A percentile compares a stretch with the other conserved stretches of the same genome.
Evolutionary conservation across 1,284 basidiomycete genomes (phyloP).

Genomic region (Vanrija sp.): DNA sequence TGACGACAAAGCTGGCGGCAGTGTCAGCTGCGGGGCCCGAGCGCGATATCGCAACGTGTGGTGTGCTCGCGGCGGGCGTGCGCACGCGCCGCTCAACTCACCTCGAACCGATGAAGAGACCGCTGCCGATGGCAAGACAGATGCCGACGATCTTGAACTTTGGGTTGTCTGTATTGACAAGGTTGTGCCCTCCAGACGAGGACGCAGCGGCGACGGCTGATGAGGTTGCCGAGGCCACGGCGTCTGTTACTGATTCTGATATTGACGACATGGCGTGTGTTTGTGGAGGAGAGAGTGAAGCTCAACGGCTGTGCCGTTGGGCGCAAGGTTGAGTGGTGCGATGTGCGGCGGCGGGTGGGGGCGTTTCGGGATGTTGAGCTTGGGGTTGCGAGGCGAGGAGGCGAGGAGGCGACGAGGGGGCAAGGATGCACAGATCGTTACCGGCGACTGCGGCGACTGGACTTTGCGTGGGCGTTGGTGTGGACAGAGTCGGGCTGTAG

Average conservation of each 20-base stretch:
- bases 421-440: not conserved
- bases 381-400: not conserved
- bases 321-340: too few species aligned
- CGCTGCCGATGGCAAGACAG: constrained; percentile 74
- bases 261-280: too few species aligned
- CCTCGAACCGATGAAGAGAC: constrained; percentile 87
- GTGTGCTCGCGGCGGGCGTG: too few species aligned
- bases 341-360: too few species aligned
- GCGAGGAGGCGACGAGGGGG: not conserved
- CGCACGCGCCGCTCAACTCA: constrained; percentile 44
- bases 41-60: not conserved
- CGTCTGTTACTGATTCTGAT: too few species aligned
- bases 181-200: not conserved
- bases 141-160: constrained; percentile 57
- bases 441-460: not conserved
- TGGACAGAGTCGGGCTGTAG: too few species aligned
- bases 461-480: not conserved
- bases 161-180: constrained; percentile 14
- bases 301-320: too few species aligned
- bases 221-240: not conserved
- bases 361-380: not conserved
- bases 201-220: not conserved
- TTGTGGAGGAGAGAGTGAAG: too few species aligned
- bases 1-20: constrained; percentile 57
- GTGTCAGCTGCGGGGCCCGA: constrained; percentile 2